Evolutionary conservation across 768 basidiomycete species (phyloP).

Genomic region (Naganishia vaughanmartiniae): DNA sequence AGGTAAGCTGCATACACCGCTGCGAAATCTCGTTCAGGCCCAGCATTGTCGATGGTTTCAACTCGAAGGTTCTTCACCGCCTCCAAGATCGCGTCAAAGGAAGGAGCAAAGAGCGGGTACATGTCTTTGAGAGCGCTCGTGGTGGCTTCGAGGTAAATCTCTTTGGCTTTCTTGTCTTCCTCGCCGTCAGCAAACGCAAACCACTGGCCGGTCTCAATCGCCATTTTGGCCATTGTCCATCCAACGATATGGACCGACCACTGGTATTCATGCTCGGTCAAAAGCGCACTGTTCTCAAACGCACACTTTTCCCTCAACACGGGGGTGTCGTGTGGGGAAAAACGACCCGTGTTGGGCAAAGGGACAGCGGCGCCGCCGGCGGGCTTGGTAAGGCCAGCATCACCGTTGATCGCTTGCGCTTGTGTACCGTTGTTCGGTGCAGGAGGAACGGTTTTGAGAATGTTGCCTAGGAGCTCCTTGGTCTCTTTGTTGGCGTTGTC

Average conservation of each 20-base stretch:
- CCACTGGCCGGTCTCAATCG: slow-evolving; percentile 16
- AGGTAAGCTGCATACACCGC: slow-evolving; percentile 11
- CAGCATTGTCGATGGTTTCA: neutral
- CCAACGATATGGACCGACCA: slow-evolving; percentile 20
- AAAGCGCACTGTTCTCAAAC: slow-evolving; percentile 16
- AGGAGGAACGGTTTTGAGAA: slow-evolving; percentile 14
- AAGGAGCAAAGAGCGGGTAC: slow-evolving; percentile 27
- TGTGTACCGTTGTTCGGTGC: slow-evolving; percentile 2
- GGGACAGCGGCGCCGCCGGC: neutral
- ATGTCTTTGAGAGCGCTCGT: slow-evolving; percentile 20
- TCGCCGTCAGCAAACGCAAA: slow-evolving; percentile 1
- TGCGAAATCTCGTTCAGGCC: neutral
- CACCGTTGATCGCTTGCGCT: slow-evolving; percentile 1
- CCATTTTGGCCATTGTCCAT: slow-evolving; percentile 23
- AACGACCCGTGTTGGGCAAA: slow-evolving; percentile 14
- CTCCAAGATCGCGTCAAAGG: slow-evolving; percentile 15
- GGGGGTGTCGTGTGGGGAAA: neutral
- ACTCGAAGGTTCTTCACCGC: neutral
- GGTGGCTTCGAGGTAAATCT: slow-evolving; percentile 8
- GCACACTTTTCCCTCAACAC: slow-evolving; percentile 17
- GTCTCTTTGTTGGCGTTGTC: slow-evolving; percentile 20
- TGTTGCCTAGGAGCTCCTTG: slow-evolving; percentile 21
- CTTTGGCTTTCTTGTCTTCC: neutral
- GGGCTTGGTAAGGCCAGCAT: neutral
- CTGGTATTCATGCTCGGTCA: slow-evolving; percentile 25